Evolutionary conservation across 352 stramenopile genomes (phyloP).

Genomic region (Globisporangium yorkense): DNA sequence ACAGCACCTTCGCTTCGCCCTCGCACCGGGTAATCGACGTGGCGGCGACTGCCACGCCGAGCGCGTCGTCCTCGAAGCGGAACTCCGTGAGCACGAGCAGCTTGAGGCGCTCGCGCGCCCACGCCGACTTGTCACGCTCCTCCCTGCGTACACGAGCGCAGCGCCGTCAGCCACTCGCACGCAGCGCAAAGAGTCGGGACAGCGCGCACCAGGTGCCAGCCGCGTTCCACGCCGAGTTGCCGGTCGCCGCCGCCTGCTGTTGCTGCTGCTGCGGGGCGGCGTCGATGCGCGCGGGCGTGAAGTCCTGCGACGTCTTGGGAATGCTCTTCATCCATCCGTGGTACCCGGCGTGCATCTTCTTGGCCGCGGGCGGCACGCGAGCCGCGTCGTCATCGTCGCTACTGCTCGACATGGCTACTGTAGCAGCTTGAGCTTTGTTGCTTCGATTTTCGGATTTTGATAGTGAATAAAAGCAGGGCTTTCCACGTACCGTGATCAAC

Average conservation of each 20-base stretch:
- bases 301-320: slow-evolving; percentile 70
- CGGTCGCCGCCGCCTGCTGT: slow-evolving; percentile 16
- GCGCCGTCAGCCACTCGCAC: slow-evolving; percentile 2
- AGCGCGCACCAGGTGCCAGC: slow-evolving; percentile 68
- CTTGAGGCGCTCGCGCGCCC: slow-evolving; percentile 68
- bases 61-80: slow-evolving; percentile 37
- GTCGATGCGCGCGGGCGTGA: slow-evolving; percentile 63
- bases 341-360: slow-evolving; percentile 79
- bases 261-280: slow-evolving; percentile 14
- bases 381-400: slow-evolving; percentile 31
- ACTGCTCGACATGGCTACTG: slow-evolving; percentile 14
- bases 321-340: slow-evolving; percentile 88
- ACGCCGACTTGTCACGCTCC: slow-evolving; percentile 77
- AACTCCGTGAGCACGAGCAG: slow-evolving; percentile 62
- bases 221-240: slow-evolving; percentile 75
- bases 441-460: background rate
- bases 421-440: background rate
- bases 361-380: slow-evolving; percentile 6
- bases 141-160: slow-evolving; percentile 33
- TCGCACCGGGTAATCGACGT: slow-evolving; percentile 64
- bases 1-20: slow-evolving; percentile 67
- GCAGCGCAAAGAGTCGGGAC: background rate
- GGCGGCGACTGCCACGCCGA: slow-evolving; percentile 48
- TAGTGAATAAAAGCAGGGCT: background rate
- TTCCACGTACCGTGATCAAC: background rate